These are phyloP conservation scores for Gonapodya prolifera DNA, from an alignment of 192 early-diverging fungal species.

Conservation along the genomic window DNA sequence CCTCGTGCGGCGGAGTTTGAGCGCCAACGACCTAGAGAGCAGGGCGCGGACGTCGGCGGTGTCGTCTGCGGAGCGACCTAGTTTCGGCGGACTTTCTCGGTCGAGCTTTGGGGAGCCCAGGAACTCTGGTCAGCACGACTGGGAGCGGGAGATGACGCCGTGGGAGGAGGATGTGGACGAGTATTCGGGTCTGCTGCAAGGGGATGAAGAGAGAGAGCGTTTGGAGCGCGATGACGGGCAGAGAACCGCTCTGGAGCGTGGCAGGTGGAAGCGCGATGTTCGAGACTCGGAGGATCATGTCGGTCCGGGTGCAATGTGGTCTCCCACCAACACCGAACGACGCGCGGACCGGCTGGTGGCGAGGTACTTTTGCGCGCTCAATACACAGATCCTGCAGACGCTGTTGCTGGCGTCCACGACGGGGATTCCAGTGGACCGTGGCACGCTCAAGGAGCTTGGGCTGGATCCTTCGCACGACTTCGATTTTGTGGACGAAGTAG, in stretches of 20 bases:
- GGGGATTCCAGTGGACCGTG: background rate
- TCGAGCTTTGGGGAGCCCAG: background rate
- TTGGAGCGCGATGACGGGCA: background rate
- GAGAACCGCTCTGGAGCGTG: background rate
- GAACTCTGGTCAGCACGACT: background rate
- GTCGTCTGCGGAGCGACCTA: background rate
- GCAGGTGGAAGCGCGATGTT: background rate
- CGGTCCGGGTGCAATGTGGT: background rate
- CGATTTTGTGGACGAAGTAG: background rate
- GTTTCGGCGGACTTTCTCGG: background rate
- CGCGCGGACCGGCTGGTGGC: background rate
- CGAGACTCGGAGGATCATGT: no score
- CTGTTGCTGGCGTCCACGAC: background rate
- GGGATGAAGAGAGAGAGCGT: background rate
- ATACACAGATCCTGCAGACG: background rate
- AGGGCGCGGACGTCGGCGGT: background rate
- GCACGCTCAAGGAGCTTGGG: background rate
- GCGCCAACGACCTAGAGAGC: background rate
- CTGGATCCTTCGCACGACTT: background rate
- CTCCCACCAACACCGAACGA: background rate
- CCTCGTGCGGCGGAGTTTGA: background rate
- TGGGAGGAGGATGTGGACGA: background rate
- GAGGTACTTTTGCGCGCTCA: background rate
- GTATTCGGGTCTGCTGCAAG: background rate
- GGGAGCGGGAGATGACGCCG: background rate